Conservation (phyloP, 345 rosid species). For the Corymbia maculata region DNA sequence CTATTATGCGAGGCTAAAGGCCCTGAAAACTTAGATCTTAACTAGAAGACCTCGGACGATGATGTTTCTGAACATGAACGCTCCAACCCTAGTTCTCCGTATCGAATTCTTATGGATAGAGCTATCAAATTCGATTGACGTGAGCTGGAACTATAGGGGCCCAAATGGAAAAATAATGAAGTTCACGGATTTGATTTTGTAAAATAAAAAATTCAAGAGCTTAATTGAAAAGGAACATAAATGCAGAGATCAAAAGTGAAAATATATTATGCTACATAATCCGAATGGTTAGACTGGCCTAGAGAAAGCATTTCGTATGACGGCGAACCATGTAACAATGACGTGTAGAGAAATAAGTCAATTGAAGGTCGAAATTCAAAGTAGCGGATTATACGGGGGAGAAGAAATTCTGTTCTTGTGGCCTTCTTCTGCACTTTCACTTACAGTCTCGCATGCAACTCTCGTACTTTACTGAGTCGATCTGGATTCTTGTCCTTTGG, state of each 20-base stretch:
- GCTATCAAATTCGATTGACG: fast-evolving
- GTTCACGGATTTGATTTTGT: background rate
- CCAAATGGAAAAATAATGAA: background rate
- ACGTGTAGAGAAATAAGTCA: background rate
- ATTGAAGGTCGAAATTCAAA: background rate
- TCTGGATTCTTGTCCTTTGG: background rate
- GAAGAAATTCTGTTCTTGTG: background rate
- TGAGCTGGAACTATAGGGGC: background rate
- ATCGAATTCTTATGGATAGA: fast-evolving
- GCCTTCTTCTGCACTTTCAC: background rate
- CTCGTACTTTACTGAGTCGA: background rate
- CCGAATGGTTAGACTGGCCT: background rate
- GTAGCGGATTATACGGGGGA: background rate
- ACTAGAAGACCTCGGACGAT: background rate
- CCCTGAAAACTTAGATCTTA: background rate
- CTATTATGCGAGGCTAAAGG: background rate
- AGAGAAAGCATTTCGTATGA: background rate
- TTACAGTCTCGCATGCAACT: background rate
- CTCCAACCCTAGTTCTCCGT: background rate
- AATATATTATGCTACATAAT: background rate
- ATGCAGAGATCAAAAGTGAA: background rate
- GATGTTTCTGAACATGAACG: fast-evolving
- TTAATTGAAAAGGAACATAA: background rate
- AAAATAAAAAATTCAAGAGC: background rate
- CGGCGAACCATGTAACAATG: background rate